A percentile compares a stretch with the other conserved stretches of the same genome.
Conservation (phyloP, 305 asterid genomes). For the Fraxinus nigra region DNA sequence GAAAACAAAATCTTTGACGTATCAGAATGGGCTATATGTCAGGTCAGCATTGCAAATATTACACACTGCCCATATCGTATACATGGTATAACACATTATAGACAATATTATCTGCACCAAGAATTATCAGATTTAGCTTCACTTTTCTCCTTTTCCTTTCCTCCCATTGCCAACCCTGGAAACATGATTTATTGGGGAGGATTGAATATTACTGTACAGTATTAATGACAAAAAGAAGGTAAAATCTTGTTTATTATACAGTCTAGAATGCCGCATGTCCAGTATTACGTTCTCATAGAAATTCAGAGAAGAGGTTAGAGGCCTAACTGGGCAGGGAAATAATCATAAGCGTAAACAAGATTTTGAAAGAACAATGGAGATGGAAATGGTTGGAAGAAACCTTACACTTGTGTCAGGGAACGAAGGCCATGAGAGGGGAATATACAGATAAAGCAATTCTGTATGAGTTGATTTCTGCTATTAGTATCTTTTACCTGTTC, state of each 20-base stretch:
- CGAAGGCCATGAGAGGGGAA: not conserved
- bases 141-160: not conserved
- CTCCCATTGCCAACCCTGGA: not conserved
- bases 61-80: conserved; percentile 9
- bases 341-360: not conserved
- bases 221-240: not conserved
- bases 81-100: not conserved
- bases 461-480: not conserved
- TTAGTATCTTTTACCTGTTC: not conserved
- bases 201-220: not conserved
- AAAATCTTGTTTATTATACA: not conserved
- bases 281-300: not conserved
- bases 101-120: not conserved
- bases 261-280: not conserved
- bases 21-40: conserved; percentile 99
- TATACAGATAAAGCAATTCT: not conserved
- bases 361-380: not conserved
- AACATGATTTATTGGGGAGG: not conserved
- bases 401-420: not conserved
- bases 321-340: conserved; percentile 4
- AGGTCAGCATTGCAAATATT: conserved; percentile 50
- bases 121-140: not conserved
- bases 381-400: not conserved
- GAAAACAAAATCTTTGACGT: conserved; percentile 95
- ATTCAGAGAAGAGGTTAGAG: not conserved